phyloP scores from a whole-genome alignment of 2,329 filamentous ascomycete species.

The Fusarium falciforme region DNA sequence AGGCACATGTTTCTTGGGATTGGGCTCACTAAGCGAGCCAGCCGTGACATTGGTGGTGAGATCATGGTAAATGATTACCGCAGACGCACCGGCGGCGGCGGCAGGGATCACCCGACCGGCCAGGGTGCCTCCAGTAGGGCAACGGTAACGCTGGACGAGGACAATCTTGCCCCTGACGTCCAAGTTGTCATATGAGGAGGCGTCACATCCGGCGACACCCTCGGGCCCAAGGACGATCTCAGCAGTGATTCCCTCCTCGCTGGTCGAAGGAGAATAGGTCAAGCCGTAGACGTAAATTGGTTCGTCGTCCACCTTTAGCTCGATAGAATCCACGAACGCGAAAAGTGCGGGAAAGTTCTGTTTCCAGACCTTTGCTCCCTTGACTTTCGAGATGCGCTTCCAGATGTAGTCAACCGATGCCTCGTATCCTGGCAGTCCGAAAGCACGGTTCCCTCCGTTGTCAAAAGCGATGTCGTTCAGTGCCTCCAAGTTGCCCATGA shows the following conservation, averaged over 20 bases:
- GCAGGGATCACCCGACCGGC: conserved; percentile 36
- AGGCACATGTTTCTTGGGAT: conserved; percentile 30
- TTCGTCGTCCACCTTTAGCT: conserved; percentile 46
- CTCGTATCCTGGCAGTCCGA: conserved; percentile 61
- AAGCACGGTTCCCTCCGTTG: conserved; percentile 65
- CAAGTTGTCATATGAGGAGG: conserved; percentile 27
- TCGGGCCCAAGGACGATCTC: conserved; percentile 35
- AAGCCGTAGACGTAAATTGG: conserved; percentile 33
- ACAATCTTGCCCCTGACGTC: conserved; percentile 44
- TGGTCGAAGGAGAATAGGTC: conserved; percentile 36
- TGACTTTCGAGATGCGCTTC: conserved; percentile 55
- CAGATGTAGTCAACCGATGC: conserved; percentile 63
- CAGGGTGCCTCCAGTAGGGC: conserved; percentile 39
- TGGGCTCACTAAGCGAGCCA: conserved; percentile 36
- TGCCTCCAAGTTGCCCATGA: conserved; percentile 25
- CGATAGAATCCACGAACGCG: conserved; percentile 54
- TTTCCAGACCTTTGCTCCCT: conserved; percentile 54
- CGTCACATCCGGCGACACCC: conserved; percentile 38
- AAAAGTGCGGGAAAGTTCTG: conserved; percentile 63
- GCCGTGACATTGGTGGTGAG: conserved; percentile 23
- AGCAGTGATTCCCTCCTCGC: conserved; percentile 31
- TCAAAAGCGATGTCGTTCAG: conserved; percentile 36
- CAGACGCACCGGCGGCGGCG: conserved; percentile 33
- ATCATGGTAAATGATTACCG: conserved; percentile 37
- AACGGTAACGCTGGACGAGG: conserved; percentile 35